phyloP scores from a whole-genome alignment of 2,329 filamentous ascomycete genomes.

The Ambrosiella beaveri region DNA sequence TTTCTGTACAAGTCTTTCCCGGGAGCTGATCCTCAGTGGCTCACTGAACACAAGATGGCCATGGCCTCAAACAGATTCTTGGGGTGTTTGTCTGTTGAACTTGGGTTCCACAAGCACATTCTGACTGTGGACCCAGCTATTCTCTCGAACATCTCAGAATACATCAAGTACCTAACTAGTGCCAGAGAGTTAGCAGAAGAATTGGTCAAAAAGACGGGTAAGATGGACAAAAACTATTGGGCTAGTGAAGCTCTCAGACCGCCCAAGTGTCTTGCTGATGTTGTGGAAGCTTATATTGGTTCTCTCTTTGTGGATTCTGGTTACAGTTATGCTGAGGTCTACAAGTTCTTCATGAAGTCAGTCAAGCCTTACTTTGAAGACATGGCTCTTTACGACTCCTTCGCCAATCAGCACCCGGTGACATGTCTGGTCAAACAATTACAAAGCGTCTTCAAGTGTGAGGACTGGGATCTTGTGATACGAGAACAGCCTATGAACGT shows the following conservation, averaged over 20 bases:
- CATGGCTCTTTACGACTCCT: constrained; percentile 75
- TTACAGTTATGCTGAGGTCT: constrained; percentile 59
- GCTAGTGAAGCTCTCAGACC: constrained; percentile 36
- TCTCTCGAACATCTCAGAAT: constrained; percentile 3
- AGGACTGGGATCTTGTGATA: constrained; percentile 35
- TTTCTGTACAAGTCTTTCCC: constrained; percentile 65
- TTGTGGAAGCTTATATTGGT: constrained; percentile 76
- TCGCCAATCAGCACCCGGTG: constrained; percentile 71
- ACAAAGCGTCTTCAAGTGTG: constrained; percentile 47
- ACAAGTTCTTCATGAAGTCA: constrained; percentile 58
- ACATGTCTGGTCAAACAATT: constrained; percentile 53
- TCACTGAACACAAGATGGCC: constrained; percentile 98
- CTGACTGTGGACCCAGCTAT: constrained; percentile 32
- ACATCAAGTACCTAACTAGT: constrained; percentile 18
- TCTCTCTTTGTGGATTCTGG: constrained; percentile 80
- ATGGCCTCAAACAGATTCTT: constrained; percentile 97
- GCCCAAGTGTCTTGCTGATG: constrained; percentile 64
- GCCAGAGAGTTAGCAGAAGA: constrained; percentile 18
- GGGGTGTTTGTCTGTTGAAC: constrained; percentile 58
- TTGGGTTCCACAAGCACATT: constrained; percentile 63
- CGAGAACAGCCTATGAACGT: constrained; percentile 27
- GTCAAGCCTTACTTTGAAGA: constrained; percentile 67
- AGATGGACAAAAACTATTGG: constrained; percentile 51
- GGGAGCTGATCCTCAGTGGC: constrained; percentile 76
- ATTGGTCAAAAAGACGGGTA: constrained; percentile 23